Evolutionary conservation across 208 protist species (phyloP).

Genomic region (Porcisia deanei): DNA sequence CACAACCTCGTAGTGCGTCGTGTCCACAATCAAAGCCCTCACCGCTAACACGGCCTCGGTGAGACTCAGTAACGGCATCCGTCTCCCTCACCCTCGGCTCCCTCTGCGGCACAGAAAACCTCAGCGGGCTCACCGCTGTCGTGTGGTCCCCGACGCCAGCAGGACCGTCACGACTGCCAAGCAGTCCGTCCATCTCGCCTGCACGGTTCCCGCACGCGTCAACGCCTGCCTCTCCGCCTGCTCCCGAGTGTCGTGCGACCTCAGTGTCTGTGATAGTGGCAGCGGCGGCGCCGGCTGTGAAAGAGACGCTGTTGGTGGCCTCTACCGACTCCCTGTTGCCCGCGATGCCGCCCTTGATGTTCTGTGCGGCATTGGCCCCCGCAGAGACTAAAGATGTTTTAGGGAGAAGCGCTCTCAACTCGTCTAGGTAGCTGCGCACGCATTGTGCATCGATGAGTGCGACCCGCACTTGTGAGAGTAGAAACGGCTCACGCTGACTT

Average conservation of each 20-base stretch:
- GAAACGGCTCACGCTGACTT: conserved; percentile 6
- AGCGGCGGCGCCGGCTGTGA: not conserved
- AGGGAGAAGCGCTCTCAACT: conserved; percentile 14
- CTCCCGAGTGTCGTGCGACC: not conserved
- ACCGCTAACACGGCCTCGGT: not conserved
- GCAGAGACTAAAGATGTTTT: not conserved
- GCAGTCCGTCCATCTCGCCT: not conserved
- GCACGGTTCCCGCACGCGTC: not conserved
- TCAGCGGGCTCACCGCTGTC: conserved; percentile 1
- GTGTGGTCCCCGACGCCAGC: not conserved
- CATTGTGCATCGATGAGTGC: conserved; percentile 23
- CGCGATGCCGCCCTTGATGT: not conserved
- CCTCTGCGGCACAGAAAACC: not conserved
- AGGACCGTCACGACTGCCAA: not conserved
- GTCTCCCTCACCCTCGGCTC: not conserved
- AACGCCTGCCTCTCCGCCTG: not conserved
- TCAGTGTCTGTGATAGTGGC: not conserved
- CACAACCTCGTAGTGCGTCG: not conserved
- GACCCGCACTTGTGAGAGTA: conserved; percentile 22
- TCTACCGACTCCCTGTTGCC: not conserved
- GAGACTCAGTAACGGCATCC: not conserved
- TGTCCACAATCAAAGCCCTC: not conserved
- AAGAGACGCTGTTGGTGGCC: not conserved
- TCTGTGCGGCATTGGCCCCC: not conserved
- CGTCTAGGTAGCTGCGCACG: conserved; percentile 19